Evolutionary conservation across 2,329 filamentous ascomycete genomes (phyloP), one percentile per base, ranked within the genome.

Genomic region (Cercospora sp.): DNA sequence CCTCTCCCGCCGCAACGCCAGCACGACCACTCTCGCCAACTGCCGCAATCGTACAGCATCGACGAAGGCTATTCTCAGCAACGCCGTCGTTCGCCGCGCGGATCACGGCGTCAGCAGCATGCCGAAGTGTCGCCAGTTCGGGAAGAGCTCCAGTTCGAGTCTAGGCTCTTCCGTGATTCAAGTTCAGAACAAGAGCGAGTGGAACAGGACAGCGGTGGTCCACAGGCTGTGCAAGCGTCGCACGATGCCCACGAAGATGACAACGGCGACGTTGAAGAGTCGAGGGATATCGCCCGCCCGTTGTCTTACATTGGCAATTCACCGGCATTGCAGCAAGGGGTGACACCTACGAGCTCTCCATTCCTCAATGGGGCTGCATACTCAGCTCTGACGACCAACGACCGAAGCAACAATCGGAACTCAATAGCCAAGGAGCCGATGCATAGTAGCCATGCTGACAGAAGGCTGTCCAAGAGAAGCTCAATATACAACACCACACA

Each of bases 401-500:
- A 69, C 30, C 60, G 64, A 40, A 59, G 30, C 48, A 65, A 55
- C 40, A 30, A 67, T 31, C 65, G 65, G 20, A 64, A 64, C 51
- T 71, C 69, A 31, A 63, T 69, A 30, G 59, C 63, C 48, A 70
- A 69, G 64, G 66, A 61, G 66, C 65, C 69, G 36, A 69, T 72
- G 69, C 63, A 70, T 59, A 64, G 64, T 42, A 64, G 64, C 53
- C 66, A 61, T 40, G 30, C 65, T 20, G 69, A 71, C 36, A 33
- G 67, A 26, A 63, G 70, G 55, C 30, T 69, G 33, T 73, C 72
- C 10, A 71, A 65, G 59, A 65, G 68, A 16, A 69, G 65, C 45
- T 72, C 69, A 9, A 69, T 62, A 30, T 68, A 69, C 63, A 72
- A 66, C 62, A 76, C 75, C 18, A 73, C 74, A 5, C 73, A 76